phyloP scores from a whole-genome alignment of 2,329 filamentous ascomycete genomes.

The Tolypocladium amazonense region DNA sequence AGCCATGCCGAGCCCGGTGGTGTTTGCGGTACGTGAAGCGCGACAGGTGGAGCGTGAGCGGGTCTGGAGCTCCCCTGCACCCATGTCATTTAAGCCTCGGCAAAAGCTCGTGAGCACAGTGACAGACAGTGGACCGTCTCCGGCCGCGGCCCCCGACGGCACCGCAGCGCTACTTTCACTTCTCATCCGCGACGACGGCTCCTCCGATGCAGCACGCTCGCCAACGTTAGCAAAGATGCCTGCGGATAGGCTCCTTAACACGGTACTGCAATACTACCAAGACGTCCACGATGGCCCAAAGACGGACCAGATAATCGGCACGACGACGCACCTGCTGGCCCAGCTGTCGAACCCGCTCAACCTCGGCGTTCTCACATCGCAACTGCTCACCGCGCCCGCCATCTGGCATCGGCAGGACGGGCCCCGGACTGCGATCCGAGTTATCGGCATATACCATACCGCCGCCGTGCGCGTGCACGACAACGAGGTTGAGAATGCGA shows the following conservation, averaged over 20 bases:
- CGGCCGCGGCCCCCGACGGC: background rate
- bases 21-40: background rate
- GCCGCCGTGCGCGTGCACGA: conserved; percentile 46
- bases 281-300: conserved; percentile 38
- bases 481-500: conserved; percentile 30
- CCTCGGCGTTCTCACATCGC: conserved; percentile 59
- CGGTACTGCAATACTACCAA: conserved; percentile 51
- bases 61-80: background rate
- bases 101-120: conserved; percentile 6
- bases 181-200: conserved; percentile 1
- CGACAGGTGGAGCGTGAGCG: background rate
- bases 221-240: conserved; percentile 37
- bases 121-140: background rate
- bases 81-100: conserved; percentile 15
- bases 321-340: conserved; percentile 56
- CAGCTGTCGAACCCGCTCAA: conserved; percentile 67
- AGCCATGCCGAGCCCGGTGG: background rate
- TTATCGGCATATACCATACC: conserved; percentile 63
- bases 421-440: conserved; percentile 50
- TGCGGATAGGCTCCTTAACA: conserved; percentile 55
- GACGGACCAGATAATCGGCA: conserved; percentile 50
- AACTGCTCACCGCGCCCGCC: conserved; percentile 60
- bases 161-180: conserved; percentile 1
- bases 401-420: conserved; percentile 55
- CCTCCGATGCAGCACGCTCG: background rate